phyloP scores from a whole-genome alignment of 2,329 filamentous ascomycete species.

The Keithomyces neogunnii region DNA sequence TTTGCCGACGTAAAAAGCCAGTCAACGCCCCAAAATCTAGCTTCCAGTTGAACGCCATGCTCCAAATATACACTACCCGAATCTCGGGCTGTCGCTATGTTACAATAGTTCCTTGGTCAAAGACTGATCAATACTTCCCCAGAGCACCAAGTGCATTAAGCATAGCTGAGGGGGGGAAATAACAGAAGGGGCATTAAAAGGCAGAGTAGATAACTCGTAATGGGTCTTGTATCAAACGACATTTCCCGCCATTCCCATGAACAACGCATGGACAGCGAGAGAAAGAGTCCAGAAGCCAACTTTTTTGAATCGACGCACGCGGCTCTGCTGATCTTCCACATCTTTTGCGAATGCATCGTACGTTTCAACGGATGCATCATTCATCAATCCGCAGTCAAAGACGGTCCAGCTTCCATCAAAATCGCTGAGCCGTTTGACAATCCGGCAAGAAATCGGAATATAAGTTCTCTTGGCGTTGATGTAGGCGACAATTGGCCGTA shows the following conservation, averaged over 20 bases:
- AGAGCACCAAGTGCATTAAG: neutral
- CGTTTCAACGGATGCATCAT: constrained; percentile 85
- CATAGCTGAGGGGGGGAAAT: neutral
- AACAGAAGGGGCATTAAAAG: neutral
- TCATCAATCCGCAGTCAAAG: constrained; percentile 88
- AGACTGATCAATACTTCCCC: neutral
- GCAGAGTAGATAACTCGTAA: neutral
- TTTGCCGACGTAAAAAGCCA: neutral
- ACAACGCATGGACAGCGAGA: constrained; percentile 83
- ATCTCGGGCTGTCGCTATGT: neutral
- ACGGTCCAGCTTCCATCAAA: constrained; percentile 95
- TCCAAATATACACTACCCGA: neutral
- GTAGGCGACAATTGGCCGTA: constrained; percentile 93
- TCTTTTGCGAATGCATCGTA: constrained; percentile 91
- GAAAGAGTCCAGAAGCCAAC: constrained; percentile 95
- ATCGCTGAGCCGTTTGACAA: constrained; percentile 80
- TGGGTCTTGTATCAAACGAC: constrained; percentile 33
- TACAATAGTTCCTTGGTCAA: neutral
- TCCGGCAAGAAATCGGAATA: constrained; percentile 88
- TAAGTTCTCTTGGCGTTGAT: constrained; percentile 94
- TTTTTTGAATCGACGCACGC: constrained; percentile 82
- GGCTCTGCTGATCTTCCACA: constrained; percentile 80
- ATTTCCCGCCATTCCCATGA: constrained; percentile 90
- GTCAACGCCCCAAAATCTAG: neutral
- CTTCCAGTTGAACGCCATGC: neutral